These are phyloP conservation scores for Murraya paniculata DNA, from an alignment of 345 rosid genomes.

Conservation along the genomic window DNA sequence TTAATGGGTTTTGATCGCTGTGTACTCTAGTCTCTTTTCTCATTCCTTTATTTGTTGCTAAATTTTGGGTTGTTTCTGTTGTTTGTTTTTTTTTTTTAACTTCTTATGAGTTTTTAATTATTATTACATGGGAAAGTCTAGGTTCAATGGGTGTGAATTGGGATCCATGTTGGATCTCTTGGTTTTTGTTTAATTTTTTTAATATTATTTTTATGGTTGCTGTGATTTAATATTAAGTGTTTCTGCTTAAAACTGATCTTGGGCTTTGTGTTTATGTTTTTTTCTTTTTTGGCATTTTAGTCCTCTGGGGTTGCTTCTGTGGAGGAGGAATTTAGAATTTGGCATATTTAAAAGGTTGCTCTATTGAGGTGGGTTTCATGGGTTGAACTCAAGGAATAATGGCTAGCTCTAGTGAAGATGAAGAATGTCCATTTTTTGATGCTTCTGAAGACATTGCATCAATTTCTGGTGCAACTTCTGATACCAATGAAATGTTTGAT, in stretches of 20 bases:
- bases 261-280: constrained; percentile 42
- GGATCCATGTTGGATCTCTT: constrained; percentile 88
- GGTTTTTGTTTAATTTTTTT: constrained; percentile 34
- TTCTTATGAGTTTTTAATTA: constrained; percentile 14
- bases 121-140: constrained; percentile 32
- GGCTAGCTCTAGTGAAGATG: constrained; percentile 62
- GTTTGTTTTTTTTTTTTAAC: background rate
- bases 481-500: constrained; percentile 25
- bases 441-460: constrained; percentile 58
- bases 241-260: constrained; percentile 40
- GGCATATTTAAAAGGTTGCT: constrained; percentile 42
- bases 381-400: constrained; percentile 57
- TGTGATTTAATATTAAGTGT: constrained; percentile 23
- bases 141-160: constrained; percentile 71
- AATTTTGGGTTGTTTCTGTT: constrained; percentile 8
- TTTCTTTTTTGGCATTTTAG: constrained; percentile 15
- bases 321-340: constrained; percentile 40
- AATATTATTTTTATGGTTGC: constrained; percentile 11
- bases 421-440: constrained; percentile 66
- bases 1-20: constrained; percentile 25
- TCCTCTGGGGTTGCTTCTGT: constrained; percentile 51
- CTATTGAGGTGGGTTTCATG: constrained; percentile 57
- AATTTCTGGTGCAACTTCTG: constrained; percentile 30
- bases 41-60: constrained; percentile 32
- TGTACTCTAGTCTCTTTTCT: constrained; percentile 21